Evolutionary conservation across 805 yeast species (phyloP).

Genomic region (Hanseniaspora hatyaiensis): DNA sequence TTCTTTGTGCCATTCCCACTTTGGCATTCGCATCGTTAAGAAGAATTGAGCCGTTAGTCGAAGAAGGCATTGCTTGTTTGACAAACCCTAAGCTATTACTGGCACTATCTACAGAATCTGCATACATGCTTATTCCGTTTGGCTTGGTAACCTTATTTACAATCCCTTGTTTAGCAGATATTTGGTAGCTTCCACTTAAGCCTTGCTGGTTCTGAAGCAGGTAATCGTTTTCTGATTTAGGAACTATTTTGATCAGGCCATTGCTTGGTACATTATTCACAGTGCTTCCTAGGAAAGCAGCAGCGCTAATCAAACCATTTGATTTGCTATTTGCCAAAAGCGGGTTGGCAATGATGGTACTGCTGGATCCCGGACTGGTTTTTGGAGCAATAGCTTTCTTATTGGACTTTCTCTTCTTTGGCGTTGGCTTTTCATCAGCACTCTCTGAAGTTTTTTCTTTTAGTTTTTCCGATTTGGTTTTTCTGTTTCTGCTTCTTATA

Average conservation of each 20-base stretch:
- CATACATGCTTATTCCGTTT: not conserved
- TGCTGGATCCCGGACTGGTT: too few relatives aligned
- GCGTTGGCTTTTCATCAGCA: not conserved
- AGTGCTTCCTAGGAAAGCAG: constrained; percentile 1
- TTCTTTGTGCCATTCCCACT: not conserved
- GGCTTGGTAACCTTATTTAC: not conserved
- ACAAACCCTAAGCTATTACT: too few relatives aligned
- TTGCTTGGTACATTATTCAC: not conserved
- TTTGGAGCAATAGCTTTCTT: not conserved
- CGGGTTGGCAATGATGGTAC: not conserved
- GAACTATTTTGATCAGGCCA: constrained; percentile 11
- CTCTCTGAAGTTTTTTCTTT: not conserved
- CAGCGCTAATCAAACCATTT: constrained; percentile 9
- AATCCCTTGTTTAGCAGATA: not conserved
- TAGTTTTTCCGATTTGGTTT: constrained; percentile 28
- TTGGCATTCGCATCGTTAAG: not conserved
- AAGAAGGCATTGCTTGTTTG: too few relatives aligned
- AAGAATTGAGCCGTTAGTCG: too few relatives aligned
- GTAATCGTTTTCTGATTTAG: constrained; percentile 9
- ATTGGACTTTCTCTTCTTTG: not conserved
- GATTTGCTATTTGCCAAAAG: not conserved
- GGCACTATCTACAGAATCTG: not conserved
- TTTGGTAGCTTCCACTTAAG: not conserved
- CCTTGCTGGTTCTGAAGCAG: not conserved
- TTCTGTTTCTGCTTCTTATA: constrained; percentile 80